These are phyloP conservation scores for Asterophora parasitica DNA, from an alignment of 768 basidiomycete genomes.

Conservation along the genomic window DNA sequence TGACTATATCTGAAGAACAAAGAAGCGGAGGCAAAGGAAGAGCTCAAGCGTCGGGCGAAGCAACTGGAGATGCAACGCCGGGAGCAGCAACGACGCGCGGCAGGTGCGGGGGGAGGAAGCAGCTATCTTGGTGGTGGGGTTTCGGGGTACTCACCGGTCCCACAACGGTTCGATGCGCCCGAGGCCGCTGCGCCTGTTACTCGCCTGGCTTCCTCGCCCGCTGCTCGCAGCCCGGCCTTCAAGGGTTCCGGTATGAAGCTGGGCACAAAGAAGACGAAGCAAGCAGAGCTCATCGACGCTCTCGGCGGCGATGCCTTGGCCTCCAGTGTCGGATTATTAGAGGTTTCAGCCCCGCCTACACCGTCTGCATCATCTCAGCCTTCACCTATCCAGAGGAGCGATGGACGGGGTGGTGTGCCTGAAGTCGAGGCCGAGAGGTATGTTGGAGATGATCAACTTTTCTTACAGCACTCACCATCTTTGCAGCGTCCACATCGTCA, in stretches of 20 bases:
- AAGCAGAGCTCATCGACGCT: constrained; percentile 83
- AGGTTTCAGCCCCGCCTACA: constrained; percentile 47
- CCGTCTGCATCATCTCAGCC: constrained; percentile 38
- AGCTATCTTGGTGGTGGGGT: constrained; percentile 64
- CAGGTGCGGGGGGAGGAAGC: constrained; percentile 41
- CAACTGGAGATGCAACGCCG: constrained; percentile 97
- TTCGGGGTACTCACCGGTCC: constrained; percentile 66
- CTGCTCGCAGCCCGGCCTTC: constrained; percentile 73
- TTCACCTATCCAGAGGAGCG: constrained; percentile 41
- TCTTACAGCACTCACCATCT: background rate
- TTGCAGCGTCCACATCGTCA: constrained; percentile 75
- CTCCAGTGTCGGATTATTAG: constrained; percentile 31
- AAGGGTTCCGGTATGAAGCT: constrained; percentile 96
- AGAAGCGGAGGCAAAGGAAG: constrained; percentile 98
- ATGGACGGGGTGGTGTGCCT: constrained; percentile 61
- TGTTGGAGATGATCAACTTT: constrained; percentile 2
- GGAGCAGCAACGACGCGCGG: constrained; percentile 82
- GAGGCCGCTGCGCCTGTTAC: constrained; percentile 38
- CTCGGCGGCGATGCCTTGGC: constrained; percentile 73
- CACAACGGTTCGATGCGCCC: constrained; percentile 64
- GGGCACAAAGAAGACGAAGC: constrained; percentile 86
- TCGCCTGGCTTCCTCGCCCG: constrained; percentile 37
- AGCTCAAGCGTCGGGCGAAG: constrained; percentile 95
- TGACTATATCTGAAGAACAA: constrained; percentile 63
- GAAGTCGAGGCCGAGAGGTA: constrained; percentile 77